A percentile compares a stretch with the other conserved stretches of the same genome.
Conservation (phyloP, 202 grass and related monocot species). For the Carex arenaria region DNA sequence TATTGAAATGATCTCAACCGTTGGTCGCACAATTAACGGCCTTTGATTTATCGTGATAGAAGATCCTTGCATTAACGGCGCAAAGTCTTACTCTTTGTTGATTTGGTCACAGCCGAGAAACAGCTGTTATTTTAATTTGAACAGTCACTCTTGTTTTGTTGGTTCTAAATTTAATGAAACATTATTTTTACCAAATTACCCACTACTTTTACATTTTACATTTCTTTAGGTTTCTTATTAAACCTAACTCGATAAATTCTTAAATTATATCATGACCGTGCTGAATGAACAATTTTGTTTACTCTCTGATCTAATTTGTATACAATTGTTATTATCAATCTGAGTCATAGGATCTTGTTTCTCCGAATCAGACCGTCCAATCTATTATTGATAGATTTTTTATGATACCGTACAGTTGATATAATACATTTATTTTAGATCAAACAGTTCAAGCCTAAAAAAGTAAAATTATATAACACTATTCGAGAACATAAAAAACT, state of each 20-base stretch:
- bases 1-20: not conserved
- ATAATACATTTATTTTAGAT: not conserved
- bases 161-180: not conserved
- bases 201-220: not conserved
- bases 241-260: not conserved
- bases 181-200: not conserved
- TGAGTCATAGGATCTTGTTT: no score
- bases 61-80: not conserved
- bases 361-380: no score
- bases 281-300: not conserved
- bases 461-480: no score
- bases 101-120: not conserved
- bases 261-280: not conserved
- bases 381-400: no score
- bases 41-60: not conserved
- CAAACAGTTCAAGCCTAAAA: not conserved
- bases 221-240: not conserved
- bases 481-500: not conserved
- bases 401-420: not conserved
- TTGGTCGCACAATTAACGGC: not conserved
- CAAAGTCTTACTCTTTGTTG: not conserved
- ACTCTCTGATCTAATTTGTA: not conserved
- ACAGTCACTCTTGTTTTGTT: constrained; percentile 14
- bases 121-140: not conserved
- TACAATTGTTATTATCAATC: no score